phyloP scores from a whole-genome alignment of 2,329 filamentous ascomycete genomes.

The Dryadomyces quercus-mongolicae region DNA sequence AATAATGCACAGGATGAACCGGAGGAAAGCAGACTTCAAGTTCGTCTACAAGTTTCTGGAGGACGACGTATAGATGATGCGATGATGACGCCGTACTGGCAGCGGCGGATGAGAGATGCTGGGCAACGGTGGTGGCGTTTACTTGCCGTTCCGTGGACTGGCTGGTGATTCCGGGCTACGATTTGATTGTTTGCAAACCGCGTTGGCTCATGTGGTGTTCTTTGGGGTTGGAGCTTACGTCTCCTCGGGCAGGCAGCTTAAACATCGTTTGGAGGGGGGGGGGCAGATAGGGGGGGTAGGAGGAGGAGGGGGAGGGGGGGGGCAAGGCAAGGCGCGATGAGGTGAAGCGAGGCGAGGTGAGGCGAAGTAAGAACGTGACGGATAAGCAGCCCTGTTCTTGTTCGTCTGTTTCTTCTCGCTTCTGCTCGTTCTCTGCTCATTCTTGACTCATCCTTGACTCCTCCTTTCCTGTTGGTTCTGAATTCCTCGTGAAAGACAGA shows the following conservation, averaged over 20 bases:
- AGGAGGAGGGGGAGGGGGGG: background rate
- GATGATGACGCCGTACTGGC: background rate
- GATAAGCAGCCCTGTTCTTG: background rate
- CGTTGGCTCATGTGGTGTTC: too few species aligned
- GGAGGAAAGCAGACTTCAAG: conserved; percentile 93
- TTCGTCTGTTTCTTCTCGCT: background rate
- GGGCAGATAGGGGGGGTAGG: too few species aligned
- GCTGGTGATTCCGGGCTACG: background rate
- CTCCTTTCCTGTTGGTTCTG: too few species aligned
- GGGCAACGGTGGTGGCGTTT: background rate
- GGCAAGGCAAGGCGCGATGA: background rate
- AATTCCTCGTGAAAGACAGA: too few species aligned
- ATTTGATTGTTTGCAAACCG: too few species aligned
- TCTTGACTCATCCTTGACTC: too few species aligned
- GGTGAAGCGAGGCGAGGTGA: background rate
- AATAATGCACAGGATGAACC: conserved; percentile 73
- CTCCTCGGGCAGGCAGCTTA: too few species aligned
- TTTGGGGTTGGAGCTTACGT: too few species aligned
- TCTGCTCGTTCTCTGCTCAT: too few species aligned
- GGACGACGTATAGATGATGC: conserved; percentile 57
- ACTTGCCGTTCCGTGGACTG: background rate
- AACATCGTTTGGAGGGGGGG: background rate
- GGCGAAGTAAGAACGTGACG: background rate
- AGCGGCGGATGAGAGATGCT: background rate
- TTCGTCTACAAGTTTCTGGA: conserved; percentile 97